Base-by-base conservation (phyloP, 2,329 filamentous ascomycete genomes). In the Diplodia seriata region DNA sequence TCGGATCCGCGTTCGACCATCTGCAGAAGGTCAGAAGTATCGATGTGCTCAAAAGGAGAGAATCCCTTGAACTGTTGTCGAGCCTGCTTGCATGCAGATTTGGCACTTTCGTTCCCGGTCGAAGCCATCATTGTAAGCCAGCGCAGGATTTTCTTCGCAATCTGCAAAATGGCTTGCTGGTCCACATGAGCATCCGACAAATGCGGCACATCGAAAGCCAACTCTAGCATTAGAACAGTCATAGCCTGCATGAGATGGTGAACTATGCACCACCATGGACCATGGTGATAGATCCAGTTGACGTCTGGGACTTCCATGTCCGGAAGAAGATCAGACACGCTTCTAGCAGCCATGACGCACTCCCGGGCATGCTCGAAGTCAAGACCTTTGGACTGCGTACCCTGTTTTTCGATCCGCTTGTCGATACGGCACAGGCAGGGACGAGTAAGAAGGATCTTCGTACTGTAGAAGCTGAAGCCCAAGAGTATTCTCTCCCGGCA, bases 251-350 rank as follows among this genome's bases (percentile, higher is more conserved):
- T 78, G 14, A 82, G 71, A 56, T 76, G 74, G 65, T 81, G 79
- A 18, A 81, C 70, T n/a, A 78, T 70, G 18, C 74, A 76, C 78
- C 79, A 81, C 79, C 79, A 81, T 4, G 80, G 79, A 2, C 75
- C 75, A 26, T 74, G 72, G 43, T 75, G 68, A 65, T 80, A 79
- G 20, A 68, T 38, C 66, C 66, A 68, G 2, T 74, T 65, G 7
- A 68, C 63, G 18, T 70, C 68, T 12, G 76, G 68, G 66, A 76
- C 71, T 0, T 73, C 69, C 20, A 72, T 68, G 29, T 75, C 72
- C 4, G 79, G 79, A 1, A 81, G 68, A 9, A 80, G 68, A n/a
- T 70, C 69, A 2, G 78, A 67, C 40, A 81, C 70, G 6, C 71
- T 68, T 65, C 74, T 73, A 2, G 79, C 79, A 36, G 79, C 72